Evolutionary conservation across 768 basidiomycete species (phyloP), one percentile per base, ranked within the genome.

Genomic region (Clathrus columnatus): DNA sequence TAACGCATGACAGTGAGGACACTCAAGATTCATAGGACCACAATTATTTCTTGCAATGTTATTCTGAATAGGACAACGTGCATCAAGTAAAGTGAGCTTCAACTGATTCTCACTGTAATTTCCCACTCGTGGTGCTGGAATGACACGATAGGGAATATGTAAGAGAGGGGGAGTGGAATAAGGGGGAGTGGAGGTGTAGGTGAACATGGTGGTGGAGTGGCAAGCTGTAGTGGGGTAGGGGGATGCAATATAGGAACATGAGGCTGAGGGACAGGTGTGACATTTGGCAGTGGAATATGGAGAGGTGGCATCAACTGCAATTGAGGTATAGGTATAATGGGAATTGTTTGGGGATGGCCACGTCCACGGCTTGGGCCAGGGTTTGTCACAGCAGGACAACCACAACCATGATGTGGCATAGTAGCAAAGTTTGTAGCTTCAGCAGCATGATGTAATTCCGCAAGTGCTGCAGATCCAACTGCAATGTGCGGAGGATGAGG

Each of bases 1-100:
- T 7, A 56, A 32, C 14, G 55, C 55, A 17, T 23, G 4, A 54
- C 55, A 56, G n/a, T 32, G 2, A 5, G 4, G 4, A 36, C 55
- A 56, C 29, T 10, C 16, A 26, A 56, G 18, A 54, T 28, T 29
- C 55, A 51, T 56, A 17, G 17, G 28, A 18, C 55, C 55, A 6
- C 50, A 23, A n/a, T 52, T 14, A 23, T 41, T 20, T 5, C 51
- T 23, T 4, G 46, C 4, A 28, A 47, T 18, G 16, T 23, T 47
- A 28, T 23, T 20, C 10, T 47, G 23, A 47, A 47, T 18, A 28
- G 11, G 11, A 14, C 36, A 11, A 36, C 36, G 7, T 36, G 36
- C 36, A 36, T 11, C 36, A 11, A 36, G 10, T 2, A 14, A 4
- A 36, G 11, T 11, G n/a, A 36, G 30, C n/a, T 36, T 2, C 4